Base-by-base conservation (phyloP, 495 filamentous ascomycete genomes). In the Daldinia concentrica region DNA sequence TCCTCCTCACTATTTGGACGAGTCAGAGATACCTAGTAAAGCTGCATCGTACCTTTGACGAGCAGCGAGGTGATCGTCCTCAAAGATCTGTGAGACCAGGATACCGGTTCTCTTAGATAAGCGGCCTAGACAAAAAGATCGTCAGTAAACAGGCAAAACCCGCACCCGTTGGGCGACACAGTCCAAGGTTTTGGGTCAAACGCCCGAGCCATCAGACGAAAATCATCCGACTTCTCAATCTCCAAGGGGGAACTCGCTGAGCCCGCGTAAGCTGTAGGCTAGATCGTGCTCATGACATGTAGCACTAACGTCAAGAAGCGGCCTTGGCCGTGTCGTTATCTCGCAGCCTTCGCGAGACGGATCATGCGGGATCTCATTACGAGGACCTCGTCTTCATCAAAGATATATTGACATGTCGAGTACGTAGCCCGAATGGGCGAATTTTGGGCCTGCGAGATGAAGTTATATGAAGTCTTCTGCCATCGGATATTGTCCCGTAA, bases 381-480 rank as follows among this genome's bases (percentile, higher is more conserved):
- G 61, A 65, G 56, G 12, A 48, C n/a, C 62, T 73, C 30, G 62
- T 66, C 43, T 65, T 73, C 61, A 68, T 73, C 59, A 64, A 73
- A 68, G 50, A 66, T 68, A 73, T 62, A 73, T 73, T 68, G 48
- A 43, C 39, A 51, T 17, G 62, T 65, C 39, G 50, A 65, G 14
- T 30, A 50, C 8, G 57, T 58, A 59, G 63, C 54, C 39, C 48
- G 17, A 61, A 66, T 39, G 43, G 55, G 60, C 58, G 48, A 69
- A 62, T 69, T 61, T 26, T 65, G 60, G 61, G 61, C 19, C 68
- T 62, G 55, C 41, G 72, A 76, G 74, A 76, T 76, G 74, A 74
- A 76, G 61, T 76, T 74, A 72, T 65, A 76, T 76, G 74, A 74
- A 72, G 57, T 64, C 65, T 59, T 59, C 45, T 70, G 68, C 63